Conservation (phyloP, 2,329 filamentous ascomycete genomes). For the Aspergillus proliferans region DNA sequence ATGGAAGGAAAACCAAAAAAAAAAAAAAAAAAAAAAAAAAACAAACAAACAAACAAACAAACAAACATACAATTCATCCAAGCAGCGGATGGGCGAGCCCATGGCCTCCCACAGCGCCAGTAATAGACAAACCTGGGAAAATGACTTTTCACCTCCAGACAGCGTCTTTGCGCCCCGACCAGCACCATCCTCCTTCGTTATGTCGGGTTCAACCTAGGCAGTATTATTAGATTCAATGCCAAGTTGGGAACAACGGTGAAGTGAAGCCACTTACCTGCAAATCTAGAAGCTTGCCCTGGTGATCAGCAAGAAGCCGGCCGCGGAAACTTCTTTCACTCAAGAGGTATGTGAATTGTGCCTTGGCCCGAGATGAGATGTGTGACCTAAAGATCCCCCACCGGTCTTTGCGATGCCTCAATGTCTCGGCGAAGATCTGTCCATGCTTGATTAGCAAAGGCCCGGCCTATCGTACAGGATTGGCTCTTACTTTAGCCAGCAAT, state of each 20-base stretch:
- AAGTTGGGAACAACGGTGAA: background rate
- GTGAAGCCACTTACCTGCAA: slow-evolving; percentile 53
- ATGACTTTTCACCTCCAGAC: slow-evolving; percentile 95
- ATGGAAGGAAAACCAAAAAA: too few relatives aligned
- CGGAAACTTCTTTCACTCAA: slow-evolving; percentile 85
- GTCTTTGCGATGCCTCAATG: slow-evolving; percentile 62
- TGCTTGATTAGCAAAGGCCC: slow-evolving; percentile 1
- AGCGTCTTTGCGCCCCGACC: slow-evolving; percentile 85
- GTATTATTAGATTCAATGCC: slow-evolving; percentile 4
- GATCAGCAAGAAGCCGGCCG: slow-evolving; percentile 72
- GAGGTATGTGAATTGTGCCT: slow-evolving; percentile 80
- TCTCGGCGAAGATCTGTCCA: slow-evolving; percentile 47
- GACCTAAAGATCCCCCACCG: slow-evolving; percentile 79
- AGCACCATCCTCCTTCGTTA: slow-evolving; percentile 56
- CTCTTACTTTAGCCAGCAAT: slow-evolving; percentile 34
- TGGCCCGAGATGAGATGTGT: slow-evolving; percentile 77
- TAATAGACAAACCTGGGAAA: slow-evolving; percentile 90
- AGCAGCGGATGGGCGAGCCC: slow-evolving; percentile 86
- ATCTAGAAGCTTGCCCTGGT: slow-evolving; percentile 66
- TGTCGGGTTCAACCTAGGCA: slow-evolving; percentile 56
- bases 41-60: too few relatives aligned
- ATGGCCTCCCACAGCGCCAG: slow-evolving; percentile 96
- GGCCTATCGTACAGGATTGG: background rate
- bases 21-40: background rate
- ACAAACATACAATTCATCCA: slow-evolving; percentile 73